Evolutionary conservation across 2,329 filamentous ascomycete species (phyloP).

Genomic region (Zymoseptoria ardabiliae): DNA sequence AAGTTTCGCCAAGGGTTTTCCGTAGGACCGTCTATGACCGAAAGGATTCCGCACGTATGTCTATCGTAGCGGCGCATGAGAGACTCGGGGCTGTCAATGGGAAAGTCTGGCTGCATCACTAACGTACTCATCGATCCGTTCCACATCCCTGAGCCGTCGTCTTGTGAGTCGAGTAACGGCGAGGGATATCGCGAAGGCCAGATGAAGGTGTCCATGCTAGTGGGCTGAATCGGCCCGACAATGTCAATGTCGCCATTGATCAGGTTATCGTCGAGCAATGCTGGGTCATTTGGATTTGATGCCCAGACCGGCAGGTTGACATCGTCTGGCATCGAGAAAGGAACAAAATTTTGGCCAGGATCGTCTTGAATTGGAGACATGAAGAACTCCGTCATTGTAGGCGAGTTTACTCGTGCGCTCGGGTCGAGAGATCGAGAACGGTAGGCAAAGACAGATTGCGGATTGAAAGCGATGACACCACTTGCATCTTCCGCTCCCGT

Average conservation of each 20-base stretch:
- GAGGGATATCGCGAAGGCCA: conserved; percentile 15
- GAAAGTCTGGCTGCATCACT: conserved; percentile 22
- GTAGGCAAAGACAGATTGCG: conserved; percentile 9
- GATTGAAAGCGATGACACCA: conserved; percentile 9
- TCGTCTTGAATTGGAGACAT: conserved; percentile 12
- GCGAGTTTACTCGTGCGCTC: conserved; percentile 14
- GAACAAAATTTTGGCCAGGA: conserved; percentile 18
- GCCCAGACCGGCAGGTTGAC: conserved; percentile 19
- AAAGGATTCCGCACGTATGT: conserved; percentile 62
- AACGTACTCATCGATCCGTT: conserved; percentile 1
- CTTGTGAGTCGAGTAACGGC: conserved; percentile 3
- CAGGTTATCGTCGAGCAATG: conserved; percentile 9
- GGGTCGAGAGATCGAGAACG: conserved; percentile 16
- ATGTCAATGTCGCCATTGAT: conserved; percentile 13
- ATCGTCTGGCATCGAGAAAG: conserved; percentile 24
- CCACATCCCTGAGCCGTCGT: conserved; percentile 1
- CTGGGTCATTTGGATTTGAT: conserved; percentile 13
- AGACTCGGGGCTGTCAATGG: conserved; percentile 47
- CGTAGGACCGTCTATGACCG: conserved; percentile 59
- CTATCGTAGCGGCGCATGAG: conserved; percentile 57
- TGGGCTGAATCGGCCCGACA: conserved; percentile 11
- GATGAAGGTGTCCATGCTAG: conserved; percentile 6
- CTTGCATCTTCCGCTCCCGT: conserved; percentile 1
- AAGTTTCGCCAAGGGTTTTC: conserved; percentile 67
- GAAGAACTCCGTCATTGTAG: conserved; percentile 26